Percentiles rank a stretch among this genome's conserved stretches.
phyloP scores from a whole-genome alignment of 2,329 filamentous ascomycete genomes.

The Penicillium sp. region DNA sequence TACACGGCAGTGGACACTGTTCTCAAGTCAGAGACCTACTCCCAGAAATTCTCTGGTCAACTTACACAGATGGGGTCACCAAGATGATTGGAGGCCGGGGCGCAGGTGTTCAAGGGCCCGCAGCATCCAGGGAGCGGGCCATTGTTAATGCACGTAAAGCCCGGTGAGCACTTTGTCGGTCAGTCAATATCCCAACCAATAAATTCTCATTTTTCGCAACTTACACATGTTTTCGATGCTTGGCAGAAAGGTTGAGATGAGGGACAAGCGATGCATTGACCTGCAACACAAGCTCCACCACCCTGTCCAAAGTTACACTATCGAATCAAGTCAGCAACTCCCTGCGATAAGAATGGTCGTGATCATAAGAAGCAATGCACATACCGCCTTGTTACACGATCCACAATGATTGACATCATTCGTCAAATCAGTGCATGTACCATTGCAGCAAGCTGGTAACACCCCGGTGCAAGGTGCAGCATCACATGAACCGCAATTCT shows the following conservation, averaged over 20 bases:
- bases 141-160: conserved; percentile 12
- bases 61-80: conserved; percentile 21
- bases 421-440: conserved; percentile 13
- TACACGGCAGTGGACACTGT: conserved; percentile 16
- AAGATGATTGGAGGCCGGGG: conserved; percentile 10
- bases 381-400: conserved; percentile 10
- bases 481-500: conserved; percentile 16
- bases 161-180: conserved; percentile 10
- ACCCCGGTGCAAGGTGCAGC: conserved; percentile 8
- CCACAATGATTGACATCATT: conserved; percentile 14
- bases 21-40: not conserved
- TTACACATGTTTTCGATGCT: conserved; percentile 18
- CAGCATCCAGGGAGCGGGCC: conserved; percentile 19
- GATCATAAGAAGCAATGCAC: not conserved
- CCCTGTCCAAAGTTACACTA: conserved; percentile 14
- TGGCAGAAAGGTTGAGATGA: conserved; percentile 12
- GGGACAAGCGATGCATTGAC: conserved; percentile 11
- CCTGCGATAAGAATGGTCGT: not conserved
- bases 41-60: not conserved
- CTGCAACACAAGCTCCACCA: conserved; percentile 17
- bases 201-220: not conserved
- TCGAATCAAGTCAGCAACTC: not conserved
- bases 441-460: conserved; percentile 14
- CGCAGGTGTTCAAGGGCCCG: conserved; percentile 11
- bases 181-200: not conserved